Conservation (phyloP, 768 basidiomycete species). For the Boletellus ananiceps region DNA sequence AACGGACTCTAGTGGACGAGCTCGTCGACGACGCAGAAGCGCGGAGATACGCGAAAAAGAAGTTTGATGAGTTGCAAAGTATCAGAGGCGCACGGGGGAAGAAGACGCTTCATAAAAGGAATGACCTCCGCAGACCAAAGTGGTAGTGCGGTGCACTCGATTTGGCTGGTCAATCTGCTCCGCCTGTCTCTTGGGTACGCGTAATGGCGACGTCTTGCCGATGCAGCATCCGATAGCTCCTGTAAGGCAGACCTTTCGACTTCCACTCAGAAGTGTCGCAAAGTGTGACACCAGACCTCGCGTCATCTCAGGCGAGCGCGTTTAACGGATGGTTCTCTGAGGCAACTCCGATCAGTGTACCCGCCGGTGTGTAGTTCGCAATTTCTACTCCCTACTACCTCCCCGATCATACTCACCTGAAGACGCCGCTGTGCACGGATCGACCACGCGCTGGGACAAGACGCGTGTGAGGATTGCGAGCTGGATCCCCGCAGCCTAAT, state of each 20-base stretch:
- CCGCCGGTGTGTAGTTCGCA: neutral
- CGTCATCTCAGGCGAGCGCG: neutral
- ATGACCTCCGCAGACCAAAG: constrained; percentile 58
- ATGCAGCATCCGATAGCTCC: neutral
- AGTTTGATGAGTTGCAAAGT: constrained; percentile 74
- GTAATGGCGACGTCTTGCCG: neutral
- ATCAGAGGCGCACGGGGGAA: constrained; percentile 65
- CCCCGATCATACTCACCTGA: constrained; percentile 10
- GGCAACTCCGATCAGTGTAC: constrained; percentile 3
- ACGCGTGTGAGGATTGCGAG: neutral
- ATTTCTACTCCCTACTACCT: constrained; percentile 7
- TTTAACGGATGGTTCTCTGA: constrained; percentile 5
- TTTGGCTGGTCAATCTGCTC: constrained; percentile 6
- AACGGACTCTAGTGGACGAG: constrained; percentile 84
- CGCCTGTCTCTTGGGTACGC: constrained; percentile 3
- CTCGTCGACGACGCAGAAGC: constrained; percentile 85
- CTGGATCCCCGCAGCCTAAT: neutral
- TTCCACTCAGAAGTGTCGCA: neutral
- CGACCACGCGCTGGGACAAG: neutral
- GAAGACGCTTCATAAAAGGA: constrained; percentile 64
- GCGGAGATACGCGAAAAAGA: constrained; percentile 84
- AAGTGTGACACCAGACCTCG: neutral
- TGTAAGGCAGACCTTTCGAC: neutral
- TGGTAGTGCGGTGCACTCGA: constrained; percentile 45
- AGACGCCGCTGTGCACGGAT: constrained; percentile 5